Evolutionary conservation across 495 filamentous ascomycete species (phyloP), one percentile per base, ranked within the genome.

Genomic region (Amorphotheca resinae): DNA sequence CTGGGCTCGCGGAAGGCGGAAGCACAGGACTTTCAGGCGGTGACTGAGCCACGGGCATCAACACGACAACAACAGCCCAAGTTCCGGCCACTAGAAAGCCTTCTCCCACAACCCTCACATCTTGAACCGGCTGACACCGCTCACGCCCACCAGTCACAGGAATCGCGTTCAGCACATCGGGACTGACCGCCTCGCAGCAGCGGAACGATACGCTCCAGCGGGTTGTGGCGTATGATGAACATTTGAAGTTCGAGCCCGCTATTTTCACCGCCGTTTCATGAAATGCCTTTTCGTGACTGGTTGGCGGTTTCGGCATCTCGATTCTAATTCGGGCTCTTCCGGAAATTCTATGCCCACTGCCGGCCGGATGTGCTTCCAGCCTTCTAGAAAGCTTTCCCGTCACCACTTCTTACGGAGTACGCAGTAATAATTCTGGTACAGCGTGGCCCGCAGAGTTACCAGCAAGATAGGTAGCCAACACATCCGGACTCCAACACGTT

Each of bases 141-240:
- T 21, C 16, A 38, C n/a, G 15, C 16, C 38, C 22, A 41, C 38
- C 38, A 41, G 30, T 41, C 38, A 41, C 22, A 41, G 38, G 14
- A 9, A 9, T 11, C 22, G 22, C 4, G 4, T 41, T 41, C 38
- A 41, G 22, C 25, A 28, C 25, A 5, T 11, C 25, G 25, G 25
- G 15, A 22, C 41, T 44, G 31, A 44, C 41, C 41, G 41, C 41
- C 40, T 20, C 22, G 16, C 35, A 11, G 23, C 4, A 20, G 4
- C 16, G 22, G 40, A 30, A 42, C 20, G 15, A 1, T 33, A 18
- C 14, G 9, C 6, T 1, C 16, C 28, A 25, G 18, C 31, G 16
- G 12, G 31, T 14, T 33, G 4, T 15, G 16, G 11, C 31, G 31
- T 33, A 33, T 33, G 12, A 33, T 3, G 3, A 15, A 14, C 4